Evolutionary conservation across 352 stramenopile species (phyloP).

Genomic region (Pythium monospermum): DNA sequence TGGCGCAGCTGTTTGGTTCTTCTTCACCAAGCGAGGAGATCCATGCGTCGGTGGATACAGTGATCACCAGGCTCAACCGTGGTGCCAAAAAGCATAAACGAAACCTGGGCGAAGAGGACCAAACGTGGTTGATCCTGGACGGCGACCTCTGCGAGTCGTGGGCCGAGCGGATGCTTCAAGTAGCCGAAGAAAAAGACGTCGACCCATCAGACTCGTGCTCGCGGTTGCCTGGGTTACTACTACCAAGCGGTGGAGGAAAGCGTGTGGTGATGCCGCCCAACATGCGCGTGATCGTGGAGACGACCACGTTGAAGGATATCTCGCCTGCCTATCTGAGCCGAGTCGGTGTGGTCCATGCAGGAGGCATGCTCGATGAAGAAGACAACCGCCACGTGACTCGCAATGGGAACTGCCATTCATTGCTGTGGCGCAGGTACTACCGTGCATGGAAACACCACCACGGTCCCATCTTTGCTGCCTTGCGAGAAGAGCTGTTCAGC

Average conservation of each 20-base stretch:
- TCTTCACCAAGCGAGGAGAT: not conserved
- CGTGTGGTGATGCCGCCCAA: slow-evolving; percentile 26
- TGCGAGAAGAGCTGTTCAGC: slow-evolving; percentile 32
- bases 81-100: slow-evolving; percentile 36
- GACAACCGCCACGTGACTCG: no score
- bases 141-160: slow-evolving; percentile 42
- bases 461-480: slow-evolving; percentile 21
- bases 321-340: slow-evolving; percentile 52
- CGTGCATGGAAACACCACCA: no score
- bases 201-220: not conserved
- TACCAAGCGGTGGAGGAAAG: slow-evolving; percentile 33
- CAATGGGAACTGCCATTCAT: no score
- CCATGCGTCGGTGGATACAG: slow-evolving; percentile 15
- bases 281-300: slow-evolving; percentile 51
- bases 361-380: no score
- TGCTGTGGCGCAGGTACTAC: no score
- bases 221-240: slow-evolving; percentile 24
- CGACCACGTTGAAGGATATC: slow-evolving; percentile 33
- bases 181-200: slow-evolving; percentile 18
- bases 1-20: slow-evolving; percentile 28
- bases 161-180: slow-evolving; percentile 43
- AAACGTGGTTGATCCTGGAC: slow-evolving; percentile 69
- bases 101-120: slow-evolving; percentile 5
- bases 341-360: slow-evolving; percentile 37
- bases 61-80: slow-evolving; percentile 36